Base-by-base conservation (phyloP, 2,329 filamentous ascomycete genomes). In the Aureobasidium lini region DNA sequence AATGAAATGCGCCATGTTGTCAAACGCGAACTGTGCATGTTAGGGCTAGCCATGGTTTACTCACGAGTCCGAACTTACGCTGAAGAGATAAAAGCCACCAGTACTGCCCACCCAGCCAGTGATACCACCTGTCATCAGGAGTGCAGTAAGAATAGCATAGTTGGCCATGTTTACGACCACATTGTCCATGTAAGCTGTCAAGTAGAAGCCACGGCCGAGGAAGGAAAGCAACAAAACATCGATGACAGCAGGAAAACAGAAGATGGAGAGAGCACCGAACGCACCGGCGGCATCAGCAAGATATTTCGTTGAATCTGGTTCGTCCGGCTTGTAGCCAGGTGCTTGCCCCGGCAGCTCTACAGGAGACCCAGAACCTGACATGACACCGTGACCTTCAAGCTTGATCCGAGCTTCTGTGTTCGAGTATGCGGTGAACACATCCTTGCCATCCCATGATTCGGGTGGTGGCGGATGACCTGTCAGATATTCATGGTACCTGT, bases 71-170 rank as follows among this genome's bases (percentile, higher is more conserved):
- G 10, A 13, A 59, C 56, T 50, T 36, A 59, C 56, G 75, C 57
- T 64, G 50, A 59, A 64, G 11, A 62, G 59, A 63, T 86, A 86
- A 68, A 84, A 86, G 34, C 81, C 82, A 1, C 83, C 84, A 31
- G 81, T 81, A 59, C 81, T 83, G 6, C 81, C 81, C 42, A 85
- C 83, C 82, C 82, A 85, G 6, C 82, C 84, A 28, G 82, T 83
- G 48, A 85, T 80, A 6, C 79, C 83, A 42, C 83, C 82, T 7
- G 81, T 83, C 28, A 85, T 72, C 11, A 86, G 70, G 7, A 85
- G 72, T 28, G 62, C 50, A 29, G 60, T 62, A 11, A 63, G 42
- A 52, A 63, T 62, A 10, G 62, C 62, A 37, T 60, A 62, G 28
- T 60, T 58, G 23, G 62, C 62, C 62, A 63, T 60, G 15, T 9